Evolutionary conservation across 129 eudicot genomes (phyloP), one percentile per base, ranked within the genome.

Genomic region (Calendula officinalis): DNA sequence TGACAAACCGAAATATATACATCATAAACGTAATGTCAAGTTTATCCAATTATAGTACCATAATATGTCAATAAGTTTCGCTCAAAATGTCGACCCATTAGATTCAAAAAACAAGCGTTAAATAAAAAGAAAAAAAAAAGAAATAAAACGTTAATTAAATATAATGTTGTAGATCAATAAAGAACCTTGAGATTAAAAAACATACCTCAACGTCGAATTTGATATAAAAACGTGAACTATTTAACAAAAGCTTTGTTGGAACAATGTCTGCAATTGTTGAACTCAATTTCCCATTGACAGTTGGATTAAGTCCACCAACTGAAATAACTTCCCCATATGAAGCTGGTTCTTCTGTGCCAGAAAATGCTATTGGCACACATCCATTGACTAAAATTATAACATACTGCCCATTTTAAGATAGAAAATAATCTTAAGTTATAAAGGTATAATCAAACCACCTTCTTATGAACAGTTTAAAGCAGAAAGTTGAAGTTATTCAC

Each of bases 311-410:
- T 2, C 96, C 88, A 6, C 91, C 98, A 39, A 87, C 87, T 49
- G 98, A 91, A 69, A 91, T 78, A 62, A 91, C 71, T 70, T 91
- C 98, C 11, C 95, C 98, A 42, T 83, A 85, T 46, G 95, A 91
- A 73, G 96, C 94, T 9, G 98, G 91, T 75, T 85, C 96, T 83
- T 91, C 89, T 2, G 95, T 88, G 22, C 96, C 96, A 12, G 81
- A 86, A 77, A 91, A 91, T 40, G 87, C 80, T 53, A 91, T 72
- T 5, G 96, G 96, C 33, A 81, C 96, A 15, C 84, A 86, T 69
- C 89, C 94, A 73, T 91, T 85, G 40, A 91, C 56, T 79, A 87
- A 17, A 40, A 91, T 78, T 95, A 91, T 91, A 76, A 88, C 98
- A 67, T 88, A 91, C 96, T 91, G 71, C 45, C 63, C 50, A 30